Conservation (phyloP, 805 yeast genomes). For the Metschnikowia sp. region DNA sequence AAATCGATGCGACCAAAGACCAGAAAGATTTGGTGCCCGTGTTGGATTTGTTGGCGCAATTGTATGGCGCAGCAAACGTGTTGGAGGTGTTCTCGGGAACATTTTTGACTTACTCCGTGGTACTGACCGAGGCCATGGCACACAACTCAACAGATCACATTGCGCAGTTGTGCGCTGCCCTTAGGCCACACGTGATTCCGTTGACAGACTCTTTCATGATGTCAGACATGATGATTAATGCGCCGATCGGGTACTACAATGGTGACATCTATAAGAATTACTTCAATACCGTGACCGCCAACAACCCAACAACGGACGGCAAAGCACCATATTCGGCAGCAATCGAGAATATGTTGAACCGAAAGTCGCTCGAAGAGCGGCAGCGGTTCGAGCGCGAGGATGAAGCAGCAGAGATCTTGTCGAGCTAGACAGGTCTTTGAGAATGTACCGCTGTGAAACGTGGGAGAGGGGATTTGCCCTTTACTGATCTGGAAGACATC, state of each 20-base stretch:
- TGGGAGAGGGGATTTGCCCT: too few relatives aligned
- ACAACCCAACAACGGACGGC: slow-evolving; percentile 48
- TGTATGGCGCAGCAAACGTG: slow-evolving; percentile 58
- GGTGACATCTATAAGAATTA: slow-evolving; percentile 85
- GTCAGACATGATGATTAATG: slow-evolving; percentile 75
- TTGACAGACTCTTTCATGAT: slow-evolving; percentile 82
- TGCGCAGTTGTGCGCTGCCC: slow-evolving; percentile 30
- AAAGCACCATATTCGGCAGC: slow-evolving; percentile 59
- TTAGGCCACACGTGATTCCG: slow-evolving; percentile 67
- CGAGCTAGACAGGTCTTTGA: slow-evolving; percentile 2
- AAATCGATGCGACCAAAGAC: slow-evolving; percentile 31
- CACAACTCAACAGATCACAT: slow-evolving; percentile 40
- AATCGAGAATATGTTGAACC: slow-evolving; percentile 40
- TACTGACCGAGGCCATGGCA: slow-evolving; percentile 48
- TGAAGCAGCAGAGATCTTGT: slow-evolving; percentile 31
- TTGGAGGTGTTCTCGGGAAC: slow-evolving; percentile 65
- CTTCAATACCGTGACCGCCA: slow-evolving; percentile 49
- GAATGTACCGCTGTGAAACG: too few relatives aligned
- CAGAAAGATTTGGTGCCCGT: slow-evolving; percentile 43
- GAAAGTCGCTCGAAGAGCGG: slow-evolving; percentile 34
- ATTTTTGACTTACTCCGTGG: slow-evolving; percentile 62
- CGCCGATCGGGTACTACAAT: slow-evolving; percentile 75
- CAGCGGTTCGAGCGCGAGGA: slow-evolving; percentile 36
- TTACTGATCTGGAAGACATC: too few relatives aligned
- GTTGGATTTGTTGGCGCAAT: slow-evolving; percentile 52